These are phyloP conservation scores for Misopates orontium DNA, from an alignment of 257 asterid genomes.

Conservation along the genomic window DNA sequence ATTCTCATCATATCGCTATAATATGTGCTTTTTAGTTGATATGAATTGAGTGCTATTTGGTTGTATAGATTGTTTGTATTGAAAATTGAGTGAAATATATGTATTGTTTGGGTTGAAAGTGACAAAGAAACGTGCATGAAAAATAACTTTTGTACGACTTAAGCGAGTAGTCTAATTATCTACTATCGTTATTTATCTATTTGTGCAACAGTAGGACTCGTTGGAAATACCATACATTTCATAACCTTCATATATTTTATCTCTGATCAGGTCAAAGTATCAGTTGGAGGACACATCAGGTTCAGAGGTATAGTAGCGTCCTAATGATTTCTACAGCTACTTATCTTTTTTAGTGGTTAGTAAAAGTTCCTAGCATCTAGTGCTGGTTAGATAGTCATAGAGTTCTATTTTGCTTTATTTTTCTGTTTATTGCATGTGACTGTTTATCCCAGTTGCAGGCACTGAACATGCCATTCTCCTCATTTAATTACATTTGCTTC, in stretches of 20 bases:
- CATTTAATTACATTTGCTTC: constrained; percentile 22
- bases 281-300: neutral
- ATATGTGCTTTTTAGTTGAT: neutral
- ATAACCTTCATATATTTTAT: neutral
- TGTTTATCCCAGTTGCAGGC: constrained; percentile 13
- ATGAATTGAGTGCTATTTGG: neutral
- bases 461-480: neutral
- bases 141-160: too few species aligned
- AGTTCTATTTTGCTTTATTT: neutral
- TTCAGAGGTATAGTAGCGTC: constrained; percentile 2
- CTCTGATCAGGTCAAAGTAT: constrained; percentile 3
- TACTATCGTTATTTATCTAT: neutral
- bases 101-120: neutral
- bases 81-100: too few species aligned
- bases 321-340: neutral
- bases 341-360: neutral
- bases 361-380: neutral
- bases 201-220: neutral
- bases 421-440: neutral
- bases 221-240: neutral
- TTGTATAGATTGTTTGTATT: neutral
- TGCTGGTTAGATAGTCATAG: too few species aligned
- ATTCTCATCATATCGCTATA: too few species aligned
- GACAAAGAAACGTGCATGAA: neutral
- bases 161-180: neutral